Percentiles rank a stretch among this genome's conserved stretches.
phyloP scores from a whole-genome alignment of 2,329 filamentous ascomycete genomes.

The Hypoxylon sp. region DNA sequence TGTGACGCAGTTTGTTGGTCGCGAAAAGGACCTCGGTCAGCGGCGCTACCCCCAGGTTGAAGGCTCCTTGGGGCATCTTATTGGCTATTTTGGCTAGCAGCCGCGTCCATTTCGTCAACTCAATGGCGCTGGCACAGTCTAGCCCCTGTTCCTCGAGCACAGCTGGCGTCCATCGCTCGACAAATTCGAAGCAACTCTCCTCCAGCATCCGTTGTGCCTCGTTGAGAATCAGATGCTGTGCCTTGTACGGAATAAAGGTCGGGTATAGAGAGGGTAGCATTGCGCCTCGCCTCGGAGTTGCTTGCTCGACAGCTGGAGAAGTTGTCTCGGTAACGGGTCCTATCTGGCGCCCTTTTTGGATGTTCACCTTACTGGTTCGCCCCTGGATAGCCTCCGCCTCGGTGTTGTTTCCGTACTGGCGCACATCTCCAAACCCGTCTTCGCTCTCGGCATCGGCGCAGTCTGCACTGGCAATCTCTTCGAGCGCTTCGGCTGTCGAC shows the following conservation, averaged over 20 bases:
- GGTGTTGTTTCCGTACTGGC: not conserved
- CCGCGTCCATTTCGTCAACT: slow-evolving; percentile 48
- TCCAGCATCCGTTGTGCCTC: slow-evolving; percentile 48
- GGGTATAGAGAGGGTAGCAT: slow-evolving; percentile 44
- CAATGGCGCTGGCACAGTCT: slow-evolving; percentile 47
- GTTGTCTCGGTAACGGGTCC: not conserved
- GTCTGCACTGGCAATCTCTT: slow-evolving; percentile 35
- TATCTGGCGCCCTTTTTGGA: not conserved
- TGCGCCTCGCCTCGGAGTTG: not conserved
- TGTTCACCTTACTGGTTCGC: not conserved
- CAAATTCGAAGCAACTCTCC: slow-evolving; percentile 51
- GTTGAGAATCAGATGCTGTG: slow-evolving; percentile 49
- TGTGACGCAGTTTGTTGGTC: slow-evolving; percentile 43
- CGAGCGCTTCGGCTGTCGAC: slow-evolving; percentile 42
- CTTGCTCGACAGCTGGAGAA: not conserved
- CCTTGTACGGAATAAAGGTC: slow-evolving; percentile 45
- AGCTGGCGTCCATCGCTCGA: slow-evolving; percentile 44
- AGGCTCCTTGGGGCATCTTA: slow-evolving; percentile 38
- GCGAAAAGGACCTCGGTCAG: slow-evolving; percentile 38
- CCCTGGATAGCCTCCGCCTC: not conserved
- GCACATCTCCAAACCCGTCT: slow-evolving; percentile 5
- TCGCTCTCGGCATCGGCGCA: slow-evolving; percentile 13
- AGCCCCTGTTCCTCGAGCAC: slow-evolving; percentile 43
- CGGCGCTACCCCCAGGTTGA: slow-evolving; percentile 25
- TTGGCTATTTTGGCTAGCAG: slow-evolving; percentile 36